Conservation (phyloP, 768 basidiomycete species). For the Lactarius pseudohatsudake region DNA sequence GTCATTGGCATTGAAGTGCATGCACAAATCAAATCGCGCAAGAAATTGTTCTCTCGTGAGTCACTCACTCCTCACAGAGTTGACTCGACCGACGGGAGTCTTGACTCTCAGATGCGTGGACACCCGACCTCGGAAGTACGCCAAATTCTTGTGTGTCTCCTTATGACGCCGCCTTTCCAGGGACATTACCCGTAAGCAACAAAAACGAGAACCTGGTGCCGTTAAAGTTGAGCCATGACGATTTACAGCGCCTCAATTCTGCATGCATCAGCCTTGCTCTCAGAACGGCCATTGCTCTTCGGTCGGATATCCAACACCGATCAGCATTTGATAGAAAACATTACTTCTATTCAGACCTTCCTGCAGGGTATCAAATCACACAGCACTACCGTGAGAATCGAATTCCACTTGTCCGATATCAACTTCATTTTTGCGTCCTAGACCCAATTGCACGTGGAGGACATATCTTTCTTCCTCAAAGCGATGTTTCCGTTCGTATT, state of each 20-base stretch:
- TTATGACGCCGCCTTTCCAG: conserved; percentile 91
- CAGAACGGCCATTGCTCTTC: conserved; percentile 77
- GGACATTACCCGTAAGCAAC: conserved; percentile 78
- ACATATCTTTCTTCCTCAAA: conserved; percentile 45
- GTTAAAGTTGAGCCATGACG: background rate
- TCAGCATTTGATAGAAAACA: conserved; percentile 97
- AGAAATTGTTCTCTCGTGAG: conserved; percentile 85
- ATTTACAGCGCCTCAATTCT: conserved; percentile 54
- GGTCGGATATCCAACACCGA: conserved; percentile 57
- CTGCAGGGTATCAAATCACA: conserved; percentile 92
- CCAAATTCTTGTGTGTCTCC: conserved; percentile 74
- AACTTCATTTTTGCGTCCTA: conserved; percentile 36
- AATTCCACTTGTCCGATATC: background rate
- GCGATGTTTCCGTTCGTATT: conserved; percentile 62
- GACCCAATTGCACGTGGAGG: conserved; percentile 81
- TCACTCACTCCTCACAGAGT: conserved; percentile 12
- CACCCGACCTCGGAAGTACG: conserved; percentile 46
- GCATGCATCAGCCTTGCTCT: conserved; percentile 77
- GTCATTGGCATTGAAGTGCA: conserved; percentile 95
- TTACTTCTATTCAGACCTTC: conserved; percentile 95
- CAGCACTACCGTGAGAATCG: conserved; percentile 20
- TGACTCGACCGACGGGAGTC: background rate
- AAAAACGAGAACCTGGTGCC: background rate
- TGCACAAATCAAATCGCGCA: conserved; percentile 84
- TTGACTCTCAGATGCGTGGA: conserved; percentile 39